Evolutionary conservation across 2,329 filamentous ascomycete genomes (phyloP).

Genomic region (Trichophyton schoenleinii): DNA sequence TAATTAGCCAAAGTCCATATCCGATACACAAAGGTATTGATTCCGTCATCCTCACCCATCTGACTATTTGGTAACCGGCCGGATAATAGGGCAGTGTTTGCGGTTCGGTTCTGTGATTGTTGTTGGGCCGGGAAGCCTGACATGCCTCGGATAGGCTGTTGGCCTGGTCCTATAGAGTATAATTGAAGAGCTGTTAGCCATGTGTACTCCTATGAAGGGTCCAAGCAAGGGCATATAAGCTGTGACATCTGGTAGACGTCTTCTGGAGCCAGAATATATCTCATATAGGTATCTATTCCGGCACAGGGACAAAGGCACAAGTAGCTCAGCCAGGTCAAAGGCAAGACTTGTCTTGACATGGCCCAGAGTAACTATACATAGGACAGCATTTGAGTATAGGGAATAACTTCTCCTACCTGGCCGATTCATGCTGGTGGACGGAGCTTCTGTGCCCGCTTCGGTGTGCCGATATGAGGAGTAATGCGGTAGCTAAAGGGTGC

Average conservation of each 20-base stretch:
- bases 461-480: neutral
- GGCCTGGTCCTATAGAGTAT: slow-evolving; percentile 32
- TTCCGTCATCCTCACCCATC: slow-evolving; percentile 32
- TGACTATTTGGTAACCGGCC: slow-evolving; percentile 43
- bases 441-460: neutral
- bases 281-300: neutral
- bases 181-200: neutral
- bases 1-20: slow-evolving; percentile 5
- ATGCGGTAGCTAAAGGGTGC: neutral
- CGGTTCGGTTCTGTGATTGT: slow-evolving; percentile 30
- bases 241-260: neutral
- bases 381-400: neutral
- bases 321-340: neutral
- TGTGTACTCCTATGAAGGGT: neutral
- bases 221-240: neutral
- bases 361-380: neutral
- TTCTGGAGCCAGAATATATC: neutral
- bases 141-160: slow-evolving; percentile 42
- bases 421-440: slow-evolving; percentile 33
- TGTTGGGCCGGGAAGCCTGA: slow-evolving; percentile 43
- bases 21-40: neutral
- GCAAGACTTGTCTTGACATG: neutral
- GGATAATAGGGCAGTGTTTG: slow-evolving; percentile 36
- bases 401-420: slow-evolving; percentile 34
- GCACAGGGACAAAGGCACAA: neutral